Conservation (phyloP, 768 basidiomycete genomes). For the Lactifluus piperatus region DNA sequence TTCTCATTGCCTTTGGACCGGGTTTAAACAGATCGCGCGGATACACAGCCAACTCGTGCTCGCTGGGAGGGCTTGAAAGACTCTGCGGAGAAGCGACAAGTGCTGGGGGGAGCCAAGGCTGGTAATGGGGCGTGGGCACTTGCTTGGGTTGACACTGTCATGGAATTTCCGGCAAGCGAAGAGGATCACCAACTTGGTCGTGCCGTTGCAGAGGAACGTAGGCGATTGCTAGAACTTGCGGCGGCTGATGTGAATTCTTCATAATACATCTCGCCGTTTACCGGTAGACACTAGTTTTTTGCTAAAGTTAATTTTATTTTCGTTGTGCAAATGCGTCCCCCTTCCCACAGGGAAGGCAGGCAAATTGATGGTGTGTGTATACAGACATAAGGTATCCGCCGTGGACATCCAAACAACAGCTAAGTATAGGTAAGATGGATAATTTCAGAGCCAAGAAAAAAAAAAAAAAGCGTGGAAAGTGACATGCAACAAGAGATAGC, state of each 20-base stretch:
- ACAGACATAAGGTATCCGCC: constrained; percentile 18
- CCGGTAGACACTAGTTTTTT: no score
- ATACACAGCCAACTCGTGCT: constrained; percentile 65
- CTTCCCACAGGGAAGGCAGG: neutral
- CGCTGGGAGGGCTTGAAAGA: constrained; percentile 54
- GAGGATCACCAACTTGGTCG: constrained; percentile 18
- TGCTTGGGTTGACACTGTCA: constrained; percentile 60
- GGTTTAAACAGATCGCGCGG: constrained; percentile 49
- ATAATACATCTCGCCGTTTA: neutral
- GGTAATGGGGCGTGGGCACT: constrained; percentile 78
- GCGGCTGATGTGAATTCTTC: neutral
- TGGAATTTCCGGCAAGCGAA: constrained; percentile 27
- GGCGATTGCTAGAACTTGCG: constrained; percentile 4
- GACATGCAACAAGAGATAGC: constrained; percentile 19
- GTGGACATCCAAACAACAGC: constrained; percentile 18
- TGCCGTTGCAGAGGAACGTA: constrained; percentile 15
- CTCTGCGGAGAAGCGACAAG: constrained; percentile 31
- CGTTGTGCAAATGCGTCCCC: neutral
- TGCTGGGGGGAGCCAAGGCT: constrained; percentile 64
- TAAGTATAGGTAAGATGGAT: constrained; percentile 20
- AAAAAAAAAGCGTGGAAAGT: constrained; percentile 3
- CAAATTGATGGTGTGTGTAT: constrained; percentile 6
- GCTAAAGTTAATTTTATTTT: constrained; percentile 9
- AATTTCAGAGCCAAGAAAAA: constrained; percentile 15
- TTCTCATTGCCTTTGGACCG: constrained; percentile 1